Evolutionary conservation across 169 alveolate species (phyloP), one percentile per base, ranked within the genome.

Genomic region (Plasmodium inui): DNA sequence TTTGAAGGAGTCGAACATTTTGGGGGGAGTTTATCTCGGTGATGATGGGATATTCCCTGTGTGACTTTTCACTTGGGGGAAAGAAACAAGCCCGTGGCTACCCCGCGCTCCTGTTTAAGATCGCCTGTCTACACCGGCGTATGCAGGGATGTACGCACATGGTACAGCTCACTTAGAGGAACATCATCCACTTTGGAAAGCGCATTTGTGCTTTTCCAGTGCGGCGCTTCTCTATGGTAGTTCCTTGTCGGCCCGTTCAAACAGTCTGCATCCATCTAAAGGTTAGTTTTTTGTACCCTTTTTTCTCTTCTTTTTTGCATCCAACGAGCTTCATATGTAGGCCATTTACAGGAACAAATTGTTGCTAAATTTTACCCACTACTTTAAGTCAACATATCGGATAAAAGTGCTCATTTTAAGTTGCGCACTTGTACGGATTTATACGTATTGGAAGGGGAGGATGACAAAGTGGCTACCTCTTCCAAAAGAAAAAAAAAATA

Each of bases 1-100:
- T 89, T 89, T 83, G 53, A 89, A 78, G 17, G 94, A 67, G 41
- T 80, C 84, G 57, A 57, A 39, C 94, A 89, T 89, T 80, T 57
- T 89, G 28, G 14, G 6, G 22, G 32, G 19, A 19, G 7, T 22
- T 78, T 50, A 26, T 44, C 34, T 26, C 26, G 1, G 6, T 26
- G 73, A 26, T 5, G 19, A 7, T 9, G 76, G n/a, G 37, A 67
- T 19, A 22, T 67, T 67, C 6, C 2, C 22, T 4, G 76, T 67
- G 41, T 7, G 39, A 28, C 32, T 61, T 61, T 61, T 19, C n/a
- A 22, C 30, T 22, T 19, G 41, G 30, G 30, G n/a, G 5, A 67
- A 67, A 8, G 7, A 26, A 26, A 9, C 37, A 67, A 26, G 7
- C 22, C n/a, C n/a, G 37, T 26, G 14, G 30, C 14, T 67, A 17